Percentiles rank a stretch among this genome's conserved stretches.
phyloP scores from a whole-genome alignment of 2,329 filamentous ascomycete species.

The Aspergillus nomiae region DNA sequence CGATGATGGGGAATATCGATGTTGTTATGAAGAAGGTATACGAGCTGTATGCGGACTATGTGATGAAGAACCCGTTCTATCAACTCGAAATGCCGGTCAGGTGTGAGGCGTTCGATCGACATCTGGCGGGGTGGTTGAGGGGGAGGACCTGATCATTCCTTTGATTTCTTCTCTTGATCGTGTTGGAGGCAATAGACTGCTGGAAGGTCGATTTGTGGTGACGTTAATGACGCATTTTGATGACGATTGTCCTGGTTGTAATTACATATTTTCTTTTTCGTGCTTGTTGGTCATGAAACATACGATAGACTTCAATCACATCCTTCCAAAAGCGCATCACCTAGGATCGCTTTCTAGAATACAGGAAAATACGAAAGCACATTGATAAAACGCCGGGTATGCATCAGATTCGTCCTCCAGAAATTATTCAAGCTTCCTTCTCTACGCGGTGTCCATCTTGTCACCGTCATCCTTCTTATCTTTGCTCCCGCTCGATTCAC shows the following conservation, averaged over 20 bases:
- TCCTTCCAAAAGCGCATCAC: slow-evolving; percentile 16
- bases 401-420: slow-evolving; percentile 35
- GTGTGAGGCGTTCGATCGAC: slow-evolving; percentile 92
- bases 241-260: slow-evolving; percentile 7
- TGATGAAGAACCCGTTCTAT: slow-evolving; percentile 99
- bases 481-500: slow-evolving; percentile 62
- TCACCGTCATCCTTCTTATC: slow-evolving; percentile 63
- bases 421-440: slow-evolving; percentile 15
- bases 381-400: slow-evolving; percentile 39
- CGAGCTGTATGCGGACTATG: slow-evolving; percentile 92
- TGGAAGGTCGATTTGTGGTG: slow-evolving; percentile 16
- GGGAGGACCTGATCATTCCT: slow-evolving; percentile 40
- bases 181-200: slow-evolving; percentile 15
- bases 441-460: slow-evolving; percentile 88
- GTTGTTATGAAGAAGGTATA: slow-evolving; percentile 82
- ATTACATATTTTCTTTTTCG: slow-evolving; percentile 3
- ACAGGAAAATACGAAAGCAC: slow-evolving; percentile 18
- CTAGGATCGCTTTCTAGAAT: slow-evolving; percentile 20
- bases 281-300: slow-evolving; percentile 8
- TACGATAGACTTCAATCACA: slow-evolving; percentile 12
- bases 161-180: neutral
- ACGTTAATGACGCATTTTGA: slow-evolving; percentile 13
- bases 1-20: slow-evolving; percentile 81
- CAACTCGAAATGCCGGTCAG: slow-evolving; percentile 96
- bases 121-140: slow-evolving; percentile 77